Evolutionary conservation across 257 asterid species (phyloP).

Genomic region (Echium plantagineum): DNA sequence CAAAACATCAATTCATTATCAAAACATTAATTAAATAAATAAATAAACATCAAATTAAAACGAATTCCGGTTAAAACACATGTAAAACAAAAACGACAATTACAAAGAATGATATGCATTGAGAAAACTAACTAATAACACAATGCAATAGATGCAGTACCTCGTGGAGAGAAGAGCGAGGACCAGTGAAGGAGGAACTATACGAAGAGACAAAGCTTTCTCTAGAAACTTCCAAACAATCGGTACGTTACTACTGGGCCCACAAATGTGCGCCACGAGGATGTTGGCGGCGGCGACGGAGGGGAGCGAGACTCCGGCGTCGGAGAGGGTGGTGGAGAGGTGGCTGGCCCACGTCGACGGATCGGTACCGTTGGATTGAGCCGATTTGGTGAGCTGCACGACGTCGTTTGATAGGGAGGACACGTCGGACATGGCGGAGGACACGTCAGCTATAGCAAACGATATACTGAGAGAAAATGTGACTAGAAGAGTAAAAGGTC

Average conservation of each 20-base stretch:
- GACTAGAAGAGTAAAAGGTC: too few relatives aligned
- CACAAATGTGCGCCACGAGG: slow-evolving; percentile 70
- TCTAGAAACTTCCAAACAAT: slow-evolving; percentile 88
- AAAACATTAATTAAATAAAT: too few relatives aligned
- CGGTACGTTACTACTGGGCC: slow-evolving; percentile 61
- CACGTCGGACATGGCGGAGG: too few relatives aligned
- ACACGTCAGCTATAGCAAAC: too few relatives aligned
- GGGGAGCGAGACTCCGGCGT: slow-evolving; percentile 66
- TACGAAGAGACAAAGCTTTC: slow-evolving; percentile 56
- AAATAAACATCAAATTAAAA: too few relatives aligned
- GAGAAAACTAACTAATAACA: too few relatives aligned
- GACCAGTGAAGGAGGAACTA: slow-evolving; percentile 71
- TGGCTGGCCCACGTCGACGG: slow-evolving; percentile 74
- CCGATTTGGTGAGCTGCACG: slow-evolving; percentile 60
- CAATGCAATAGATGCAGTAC: slow-evolving; percentile 15
- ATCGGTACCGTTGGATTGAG: slow-evolving; percentile 66
- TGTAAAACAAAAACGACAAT: not conserved
- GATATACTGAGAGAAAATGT: too few relatives aligned
- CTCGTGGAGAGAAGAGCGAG: slow-evolving; percentile 75
- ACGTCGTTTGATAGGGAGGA: slow-evolving; percentile 44
- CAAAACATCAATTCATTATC: too few relatives aligned
- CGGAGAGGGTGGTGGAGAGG: slow-evolving; percentile 48
- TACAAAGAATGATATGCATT: not conserved
- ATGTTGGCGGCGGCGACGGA: slow-evolving; percentile 61
- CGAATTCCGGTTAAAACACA: too few relatives aligned